Conservation (phyloP, 1,284 basidiomycete genomes). For the Ganoderma sp. region DNA sequence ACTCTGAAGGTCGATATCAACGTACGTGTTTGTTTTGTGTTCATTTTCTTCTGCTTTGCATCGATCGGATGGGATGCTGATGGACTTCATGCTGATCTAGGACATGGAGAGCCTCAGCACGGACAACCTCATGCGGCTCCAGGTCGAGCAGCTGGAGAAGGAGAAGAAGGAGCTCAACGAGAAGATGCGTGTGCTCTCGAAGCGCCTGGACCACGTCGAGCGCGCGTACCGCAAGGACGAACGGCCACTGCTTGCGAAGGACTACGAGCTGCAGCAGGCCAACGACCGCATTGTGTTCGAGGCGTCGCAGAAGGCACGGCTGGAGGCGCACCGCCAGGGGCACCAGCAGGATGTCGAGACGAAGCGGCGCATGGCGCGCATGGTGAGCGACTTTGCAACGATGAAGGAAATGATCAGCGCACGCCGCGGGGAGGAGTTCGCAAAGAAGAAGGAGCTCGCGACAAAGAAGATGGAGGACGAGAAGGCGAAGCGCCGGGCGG, state of each 20-base stretch:
- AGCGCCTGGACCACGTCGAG: conserved; percentile 95
- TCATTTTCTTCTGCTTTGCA: too few species aligned
- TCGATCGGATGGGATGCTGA: conserved; percentile 9
- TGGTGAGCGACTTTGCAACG: conserved; percentile 78
- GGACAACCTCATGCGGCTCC: conserved; percentile 87
- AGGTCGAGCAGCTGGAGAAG: conserved; percentile 95
- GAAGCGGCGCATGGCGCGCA: conserved; percentile 79
- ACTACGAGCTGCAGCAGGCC: conserved; percentile 89
- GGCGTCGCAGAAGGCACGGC: conserved; percentile 62
- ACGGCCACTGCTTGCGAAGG: conserved; percentile 82
- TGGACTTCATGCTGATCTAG: conserved; percentile 44
- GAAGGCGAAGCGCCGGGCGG: conserved; percentile 75
- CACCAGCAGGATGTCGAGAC: conserved; percentile 78
- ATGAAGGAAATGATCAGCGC: conserved; percentile 66
- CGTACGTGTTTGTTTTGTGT: conserved; percentile 49
- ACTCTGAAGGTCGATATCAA: conserved; percentile 87
- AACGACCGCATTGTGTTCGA: conserved; percentile 79
- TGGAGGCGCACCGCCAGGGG: conserved; percentile 64
- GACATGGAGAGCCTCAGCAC: conserved; percentile 88
- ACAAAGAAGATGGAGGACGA: conserved; percentile 82
- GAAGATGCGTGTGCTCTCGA: conserved; percentile 83
- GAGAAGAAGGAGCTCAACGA: conserved; percentile 93
- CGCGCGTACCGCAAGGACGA: conserved; percentile 97
- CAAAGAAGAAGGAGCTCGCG: conserved; percentile 66
- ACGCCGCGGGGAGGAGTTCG: conserved; percentile 76